Evolutionary conservation across 2,329 filamentous ascomycete species (phyloP), one percentile per base, ranked within the genome.

Genomic region (Colletotrichum sansevieriae): DNA sequence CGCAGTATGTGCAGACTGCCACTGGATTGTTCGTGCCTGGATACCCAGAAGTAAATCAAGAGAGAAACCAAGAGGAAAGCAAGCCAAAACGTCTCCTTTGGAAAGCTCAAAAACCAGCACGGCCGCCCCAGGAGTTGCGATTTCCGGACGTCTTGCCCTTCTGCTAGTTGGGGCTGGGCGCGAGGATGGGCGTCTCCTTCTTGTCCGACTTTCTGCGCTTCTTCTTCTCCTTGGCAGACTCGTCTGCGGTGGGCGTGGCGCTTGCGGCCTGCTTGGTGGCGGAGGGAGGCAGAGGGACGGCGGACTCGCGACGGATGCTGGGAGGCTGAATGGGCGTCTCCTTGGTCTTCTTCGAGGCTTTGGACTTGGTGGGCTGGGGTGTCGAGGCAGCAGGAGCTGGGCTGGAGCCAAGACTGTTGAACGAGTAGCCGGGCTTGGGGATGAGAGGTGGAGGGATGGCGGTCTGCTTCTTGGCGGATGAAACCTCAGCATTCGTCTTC

Each of bases 391-490:
- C 59, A 11, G 75, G 68, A 7, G 76, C 58, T 6, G 65, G 61
- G 12, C 64, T 72, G 12, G 74, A 71, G n/a, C 72, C 70, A 15
- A 71, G 35, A 10, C 58, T 65, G 4, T 73, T 65, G 46, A 72
- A 68, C 5, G 73, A 72, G 51, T 39, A 73, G 39, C 68, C 52
- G 10, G 71, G 67, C 13, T 61, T 72, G 37, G 77, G 78, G 3
- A 80, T 52, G 3, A 68, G 71, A 2, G 80, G 80, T 20, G 79
- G 75, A 8, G 73, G 74, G 2, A 80, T 69, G 7, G 76, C 76
- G 5, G 78, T 79, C 54, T 77, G 72, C 71, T 78, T 79, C 74
- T 77, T 78, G 8, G 70, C 63, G 33, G 70, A 56, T 33, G 37
- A 15, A 1, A 39, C 62, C 37, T 63, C 72, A 15, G 74, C 70